A percentile compares a stretch with the other conserved stretches of the same genome.
Evolutionary conservation across 352 stramenopile genomes (phyloP).

Genomic region (Globisporangium cylindrosporum): DNA sequence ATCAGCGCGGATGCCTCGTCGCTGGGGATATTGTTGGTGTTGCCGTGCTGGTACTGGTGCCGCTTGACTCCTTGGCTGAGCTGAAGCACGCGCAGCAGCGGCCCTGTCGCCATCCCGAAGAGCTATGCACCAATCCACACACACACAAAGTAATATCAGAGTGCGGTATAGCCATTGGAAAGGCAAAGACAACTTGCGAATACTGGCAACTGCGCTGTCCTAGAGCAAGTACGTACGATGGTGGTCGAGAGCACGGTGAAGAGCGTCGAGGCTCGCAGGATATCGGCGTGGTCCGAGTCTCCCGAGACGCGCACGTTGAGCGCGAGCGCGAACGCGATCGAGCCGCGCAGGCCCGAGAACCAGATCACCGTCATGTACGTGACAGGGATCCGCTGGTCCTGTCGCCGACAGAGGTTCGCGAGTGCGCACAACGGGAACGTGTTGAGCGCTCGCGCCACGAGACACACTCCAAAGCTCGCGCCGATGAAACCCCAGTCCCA

Average conservation of each 20-base stretch:
- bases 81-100: constrained; percentile 33
- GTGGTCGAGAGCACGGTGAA: constrained; percentile 68
- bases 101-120: constrained; percentile 43
- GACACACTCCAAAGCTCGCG: constrained; percentile 39
- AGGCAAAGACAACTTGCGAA: too few relatives aligned
- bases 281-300: constrained; percentile 39
- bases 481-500: constrained; percentile 73
- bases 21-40: constrained; percentile 3
- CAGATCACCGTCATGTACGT: constrained; percentile 87
- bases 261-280: constrained; percentile 65
- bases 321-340: constrained; percentile 89
- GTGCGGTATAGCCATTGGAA: too few relatives aligned
- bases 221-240: constrained; percentile 18
- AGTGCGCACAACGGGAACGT: constrained; percentile 71
- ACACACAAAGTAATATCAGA: not conserved
- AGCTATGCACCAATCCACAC: constrained; percentile 6
- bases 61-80: constrained; percentile 8
- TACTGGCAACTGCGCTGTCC: not conserved
- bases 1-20: not conserved
- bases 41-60: not conserved
- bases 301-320: constrained; percentile 58
- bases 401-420: constrained; percentile 44
- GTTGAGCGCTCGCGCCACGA: constrained; percentile 58
- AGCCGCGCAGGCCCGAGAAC: constrained; percentile 91
- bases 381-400: constrained; percentile 40